Conservation (phyloP, 2,329 filamentous ascomycete species). For the Clonostachys solani region DNA sequence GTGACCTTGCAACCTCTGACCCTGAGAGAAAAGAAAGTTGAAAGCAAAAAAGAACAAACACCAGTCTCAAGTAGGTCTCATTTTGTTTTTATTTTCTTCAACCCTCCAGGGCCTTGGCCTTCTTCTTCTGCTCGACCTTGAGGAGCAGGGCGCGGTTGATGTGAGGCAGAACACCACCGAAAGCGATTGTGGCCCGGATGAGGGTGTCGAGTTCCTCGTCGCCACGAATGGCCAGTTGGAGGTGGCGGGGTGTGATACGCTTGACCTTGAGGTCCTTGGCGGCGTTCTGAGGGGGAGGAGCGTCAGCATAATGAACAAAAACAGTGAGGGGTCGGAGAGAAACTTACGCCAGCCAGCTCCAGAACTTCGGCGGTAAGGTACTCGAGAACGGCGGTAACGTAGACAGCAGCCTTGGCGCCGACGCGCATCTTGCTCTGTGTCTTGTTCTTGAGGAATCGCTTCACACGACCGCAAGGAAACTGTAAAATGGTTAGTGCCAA, state of each 20-base stretch:
- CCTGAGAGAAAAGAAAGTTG: too few relatives aligned
- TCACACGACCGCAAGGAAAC: slow-evolving; percentile 99
- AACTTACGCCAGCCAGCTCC: slow-evolving; percentile 83
- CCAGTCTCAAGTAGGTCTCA: too few relatives aligned
- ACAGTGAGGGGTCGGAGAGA: slow-evolving; percentile 2
- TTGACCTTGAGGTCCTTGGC: slow-evolving; percentile 99
- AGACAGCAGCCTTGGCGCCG: slow-evolving; percentile 96
- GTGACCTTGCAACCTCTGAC: too few relatives aligned
- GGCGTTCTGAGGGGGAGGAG: slow-evolving; percentile 60
- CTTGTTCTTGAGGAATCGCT: slow-evolving; percentile 99
- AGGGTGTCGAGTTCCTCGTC: slow-evolving; percentile 98
- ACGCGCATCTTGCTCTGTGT: slow-evolving; percentile 99
- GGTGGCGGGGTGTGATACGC: slow-evolving; percentile 96
- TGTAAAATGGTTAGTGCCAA: slow-evolving; percentile 30
- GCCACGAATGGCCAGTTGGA: slow-evolving; percentile 96
- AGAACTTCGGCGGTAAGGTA: slow-evolving; percentile 98
- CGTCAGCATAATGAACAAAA: not conserved
- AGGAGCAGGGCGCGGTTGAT: slow-evolving; percentile 96
- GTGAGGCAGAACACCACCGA: slow-evolving; percentile 95
- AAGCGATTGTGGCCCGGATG: slow-evolving; percentile 96
- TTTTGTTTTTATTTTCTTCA: not conserved
- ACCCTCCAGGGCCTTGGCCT: slow-evolving; percentile 51
- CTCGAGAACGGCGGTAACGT: slow-evolving; percentile 96
- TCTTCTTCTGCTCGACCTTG: slow-evolving; percentile 98
- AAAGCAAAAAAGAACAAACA: too few relatives aligned